A percentile compares a stretch with the other conserved stretches of the same genome.
Evolutionary conservation across 371 early-diverging fungal genomes (phyloP).

Genomic region (Furculomyces boomerangus): DNA sequence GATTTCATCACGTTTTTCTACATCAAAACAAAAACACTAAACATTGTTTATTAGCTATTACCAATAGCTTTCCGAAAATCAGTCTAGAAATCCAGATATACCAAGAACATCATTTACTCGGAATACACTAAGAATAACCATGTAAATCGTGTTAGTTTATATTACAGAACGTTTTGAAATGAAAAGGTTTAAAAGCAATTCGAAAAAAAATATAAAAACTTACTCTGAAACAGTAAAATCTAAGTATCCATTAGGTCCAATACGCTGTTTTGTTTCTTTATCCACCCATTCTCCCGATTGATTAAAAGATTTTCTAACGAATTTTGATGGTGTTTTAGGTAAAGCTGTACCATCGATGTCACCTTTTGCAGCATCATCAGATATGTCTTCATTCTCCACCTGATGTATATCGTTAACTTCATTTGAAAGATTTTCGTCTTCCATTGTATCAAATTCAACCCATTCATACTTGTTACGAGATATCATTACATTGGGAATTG

Average conservation of each 20-base stretch:
- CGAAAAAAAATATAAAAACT: no score
- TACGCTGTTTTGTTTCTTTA: slow-evolving; percentile 16
- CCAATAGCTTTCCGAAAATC: no score
- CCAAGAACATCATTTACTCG: slow-evolving; percentile 24
- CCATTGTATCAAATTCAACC: slow-evolving; percentile 18
- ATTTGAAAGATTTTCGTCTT: background rate
- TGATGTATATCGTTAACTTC: background rate
- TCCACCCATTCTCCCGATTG: slow-evolving; percentile 22
- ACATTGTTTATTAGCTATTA: no score
- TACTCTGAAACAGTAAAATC: slow-evolving; percentile 19
- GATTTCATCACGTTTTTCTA: no score
- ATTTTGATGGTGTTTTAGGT: no score
- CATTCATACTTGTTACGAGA: slow-evolving; percentile 54
- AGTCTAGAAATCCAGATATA: slow-evolving; percentile 9
- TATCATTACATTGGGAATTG: slow-evolving; percentile 68
- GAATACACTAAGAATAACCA: slow-evolving; percentile 6
- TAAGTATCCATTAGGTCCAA: slow-evolving; percentile 15
- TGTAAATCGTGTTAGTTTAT: background rate
- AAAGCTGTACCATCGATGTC: background rate
- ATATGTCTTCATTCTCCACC: background rate
- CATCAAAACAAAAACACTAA: no score
- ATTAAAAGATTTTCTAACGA: background rate
- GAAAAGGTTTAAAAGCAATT: background rate
- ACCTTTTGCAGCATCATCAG: background rate
- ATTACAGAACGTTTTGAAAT: background rate